These are phyloP conservation scores for Akanthomyces uredinophilus DNA, from an alignment of 2,329 filamentous ascomycete species.

Conservation along the genomic window DNA sequence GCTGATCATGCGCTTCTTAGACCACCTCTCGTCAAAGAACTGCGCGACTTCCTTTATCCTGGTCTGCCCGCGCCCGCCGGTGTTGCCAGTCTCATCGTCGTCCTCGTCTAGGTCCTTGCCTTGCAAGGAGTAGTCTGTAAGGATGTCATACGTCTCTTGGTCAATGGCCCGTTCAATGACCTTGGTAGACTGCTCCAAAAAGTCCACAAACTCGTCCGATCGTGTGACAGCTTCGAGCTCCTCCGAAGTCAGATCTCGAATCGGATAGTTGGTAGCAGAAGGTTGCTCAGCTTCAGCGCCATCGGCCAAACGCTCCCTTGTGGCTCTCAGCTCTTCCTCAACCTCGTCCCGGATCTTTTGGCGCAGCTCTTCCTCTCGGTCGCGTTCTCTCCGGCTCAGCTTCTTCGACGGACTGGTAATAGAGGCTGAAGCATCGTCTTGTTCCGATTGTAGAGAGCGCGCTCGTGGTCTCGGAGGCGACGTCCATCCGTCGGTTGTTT, in stretches of 20 bases:
- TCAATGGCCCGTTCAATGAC: constrained; percentile 94
- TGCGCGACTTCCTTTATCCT: constrained; percentile 83
- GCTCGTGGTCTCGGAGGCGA: constrained; percentile 44
- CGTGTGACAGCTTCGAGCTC: constrained; percentile 87
- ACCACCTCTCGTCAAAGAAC: constrained; percentile 93
- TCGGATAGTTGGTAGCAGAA: constrained; percentile 59
- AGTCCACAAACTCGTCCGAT: constrained; percentile 90
- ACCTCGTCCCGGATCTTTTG: constrained; percentile 82
- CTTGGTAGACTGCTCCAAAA: constrained; percentile 92
- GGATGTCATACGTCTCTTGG: constrained; percentile 84
- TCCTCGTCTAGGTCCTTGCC: constrained; percentile 73
- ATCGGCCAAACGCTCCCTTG: constrained; percentile 56
- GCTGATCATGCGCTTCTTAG: constrained; percentile 95
- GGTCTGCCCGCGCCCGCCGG: constrained; percentile 64
- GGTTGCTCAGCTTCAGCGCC: constrained; percentile 24
- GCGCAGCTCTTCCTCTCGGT: constrained; percentile 83
- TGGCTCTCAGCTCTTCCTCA: constrained; percentile 80
- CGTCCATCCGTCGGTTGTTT: constrained; percentile 75
- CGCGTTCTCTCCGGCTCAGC: constrained; percentile 70
- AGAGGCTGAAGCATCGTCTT: constrained; percentile 51
- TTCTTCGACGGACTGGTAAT: constrained; percentile 64
- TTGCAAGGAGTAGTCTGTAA: constrained; percentile 87
- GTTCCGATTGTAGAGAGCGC: constrained; percentile 47
- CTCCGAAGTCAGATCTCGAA: constrained; percentile 72
- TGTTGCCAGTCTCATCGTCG: constrained; percentile 69